These are phyloP conservation scores for Podaxis sp. DNA, from an alignment of 768 basidiomycete genomes.

Conservation along the genomic window DNA sequence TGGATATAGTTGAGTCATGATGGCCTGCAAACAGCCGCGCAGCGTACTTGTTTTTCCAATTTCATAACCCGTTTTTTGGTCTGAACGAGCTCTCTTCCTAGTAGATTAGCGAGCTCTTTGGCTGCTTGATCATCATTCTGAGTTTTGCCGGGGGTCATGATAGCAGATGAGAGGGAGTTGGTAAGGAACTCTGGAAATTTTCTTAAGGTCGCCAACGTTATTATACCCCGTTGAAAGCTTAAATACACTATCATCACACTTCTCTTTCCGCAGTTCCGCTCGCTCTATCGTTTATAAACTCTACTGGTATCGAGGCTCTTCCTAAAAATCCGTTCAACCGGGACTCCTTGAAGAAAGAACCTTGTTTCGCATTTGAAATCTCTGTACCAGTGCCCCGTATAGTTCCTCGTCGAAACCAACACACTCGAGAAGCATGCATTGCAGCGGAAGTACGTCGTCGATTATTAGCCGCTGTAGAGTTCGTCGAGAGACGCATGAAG, in stretches of 20 bases:
- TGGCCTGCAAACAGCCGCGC: neutral
- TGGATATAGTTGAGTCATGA: neutral
- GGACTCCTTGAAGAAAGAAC: neutral
- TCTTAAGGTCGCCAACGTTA: neutral
- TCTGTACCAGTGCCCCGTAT: neutral
- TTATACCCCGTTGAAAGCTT: neutral
- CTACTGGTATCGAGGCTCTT: neutral
- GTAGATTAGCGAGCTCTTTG: constrained; percentile 2
- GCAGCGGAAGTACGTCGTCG: neutral
- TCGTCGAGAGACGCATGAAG: neutral
- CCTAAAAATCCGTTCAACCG: too few relatives aligned
- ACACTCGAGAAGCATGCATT: constrained; percentile 3
- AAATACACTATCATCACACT: neutral
- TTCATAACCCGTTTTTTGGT: neutral
- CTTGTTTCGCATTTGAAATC: neutral
- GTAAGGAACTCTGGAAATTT: neutral
- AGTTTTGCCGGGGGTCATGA: neutral
- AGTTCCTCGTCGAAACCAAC: neutral
- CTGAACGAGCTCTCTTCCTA: constrained; percentile 5
- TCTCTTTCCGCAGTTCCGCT: neutral
- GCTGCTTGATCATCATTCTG: neutral
- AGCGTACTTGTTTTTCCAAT: constrained; percentile 2
- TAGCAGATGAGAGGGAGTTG: neutral
- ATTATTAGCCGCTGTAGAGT: neutral
- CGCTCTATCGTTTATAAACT: neutral